Evolutionary conservation across 345 rosid genomes (phyloP).

Genomic region (Brassica cretica): DNA sequence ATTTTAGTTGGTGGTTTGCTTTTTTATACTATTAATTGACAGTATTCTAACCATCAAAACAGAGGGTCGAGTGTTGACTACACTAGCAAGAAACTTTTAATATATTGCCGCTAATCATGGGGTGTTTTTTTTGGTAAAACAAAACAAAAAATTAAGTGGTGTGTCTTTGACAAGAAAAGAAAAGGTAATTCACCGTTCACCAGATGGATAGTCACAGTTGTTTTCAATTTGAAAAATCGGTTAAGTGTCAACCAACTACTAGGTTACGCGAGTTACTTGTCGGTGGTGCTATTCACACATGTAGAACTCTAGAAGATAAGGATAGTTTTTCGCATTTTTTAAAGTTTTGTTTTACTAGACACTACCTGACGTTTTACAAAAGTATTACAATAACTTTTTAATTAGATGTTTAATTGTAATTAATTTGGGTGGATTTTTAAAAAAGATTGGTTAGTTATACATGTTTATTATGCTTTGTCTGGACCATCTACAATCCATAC

Average conservation of each 20-base stretch:
- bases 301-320: conserved; percentile 26
- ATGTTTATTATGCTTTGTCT: not conserved
- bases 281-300: conserved; percentile 29
- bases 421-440: not conserved
- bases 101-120: not conserved
- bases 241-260: conserved; percentile 14
- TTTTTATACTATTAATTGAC: not conserved
- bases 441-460: not conserved
- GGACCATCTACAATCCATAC: not conserved
- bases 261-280: conserved; percentile 34
- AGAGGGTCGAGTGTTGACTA: not conserved
- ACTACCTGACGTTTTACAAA: conserved; percentile 17
- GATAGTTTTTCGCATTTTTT: conserved; percentile 34
- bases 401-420: not conserved
- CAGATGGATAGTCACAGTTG: not conserved
- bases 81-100: not conserved
- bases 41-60: not conserved
- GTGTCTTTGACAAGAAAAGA: conserved; percentile 23
- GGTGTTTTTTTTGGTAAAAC: not conserved
- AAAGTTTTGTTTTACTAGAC: conserved; percentile 8
- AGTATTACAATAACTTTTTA: conserved; percentile 8
- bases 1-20: not conserved
- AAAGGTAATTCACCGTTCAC: not conserved
- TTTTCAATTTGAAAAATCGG: not conserved
- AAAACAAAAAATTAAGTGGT: not conserved